Percentiles rank a stretch among this genome's conserved stretches.
Conservation (phyloP, 192 early-diverging fungal genomes). For the Rhizoclosmatium globosum region DNA sequence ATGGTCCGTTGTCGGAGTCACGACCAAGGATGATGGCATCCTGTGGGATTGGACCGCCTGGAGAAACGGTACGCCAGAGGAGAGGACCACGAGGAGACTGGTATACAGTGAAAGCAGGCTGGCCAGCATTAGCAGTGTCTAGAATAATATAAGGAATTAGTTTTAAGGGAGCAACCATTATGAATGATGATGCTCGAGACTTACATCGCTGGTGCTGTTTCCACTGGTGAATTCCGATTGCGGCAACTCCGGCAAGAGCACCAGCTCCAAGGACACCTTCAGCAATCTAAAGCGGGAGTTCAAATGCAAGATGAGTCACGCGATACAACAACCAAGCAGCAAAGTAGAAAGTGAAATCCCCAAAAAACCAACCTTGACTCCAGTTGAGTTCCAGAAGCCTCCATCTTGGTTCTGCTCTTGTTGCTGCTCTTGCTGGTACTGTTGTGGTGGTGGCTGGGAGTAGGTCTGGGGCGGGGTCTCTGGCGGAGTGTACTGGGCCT, state of each 20-base stretch:
- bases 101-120: conserved; percentile 32
- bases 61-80: neutral
- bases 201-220: conserved; percentile 26
- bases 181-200: too few relatives aligned
- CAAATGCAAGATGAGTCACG: neutral
- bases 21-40: conserved; percentile 67
- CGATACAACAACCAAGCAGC: neutral
- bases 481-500: neutral
- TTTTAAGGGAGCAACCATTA: too few relatives aligned
- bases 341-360: too few relatives aligned
- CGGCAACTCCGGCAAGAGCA: conserved; percentile 49
- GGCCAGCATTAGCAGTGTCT: neutral
- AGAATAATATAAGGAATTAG: too few relatives aligned
- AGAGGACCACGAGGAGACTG: conserved; percentile 36
- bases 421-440: neutral
- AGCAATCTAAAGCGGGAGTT: neutral
- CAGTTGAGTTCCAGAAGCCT: conserved; percentile 1
- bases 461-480: neutral
- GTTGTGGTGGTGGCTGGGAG: neutral
- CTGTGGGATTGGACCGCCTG: neutral
- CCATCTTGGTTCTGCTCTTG: neutral
- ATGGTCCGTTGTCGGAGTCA: conserved; percentile 64
- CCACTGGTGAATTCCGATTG: conserved; percentile 49
- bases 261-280: conserved; percentile 45
- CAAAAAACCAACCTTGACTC: neutral